phyloP scores from a whole-genome alignment of 1,284 basidiomycete species.

The Kwoniella shivajii region DNA sequence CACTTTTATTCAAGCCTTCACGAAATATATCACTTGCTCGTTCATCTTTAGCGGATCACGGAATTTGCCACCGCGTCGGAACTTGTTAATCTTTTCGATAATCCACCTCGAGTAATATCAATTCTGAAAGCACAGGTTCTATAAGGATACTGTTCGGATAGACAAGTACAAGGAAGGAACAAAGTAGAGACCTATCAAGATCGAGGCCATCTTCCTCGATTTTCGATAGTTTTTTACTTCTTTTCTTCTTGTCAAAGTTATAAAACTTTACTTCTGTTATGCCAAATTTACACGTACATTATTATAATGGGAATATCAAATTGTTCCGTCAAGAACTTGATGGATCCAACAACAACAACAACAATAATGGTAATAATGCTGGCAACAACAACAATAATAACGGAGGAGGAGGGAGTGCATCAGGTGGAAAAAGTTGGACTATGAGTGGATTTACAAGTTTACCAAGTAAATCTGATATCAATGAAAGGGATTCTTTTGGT shows the following conservation, averaged over 20 bases:
- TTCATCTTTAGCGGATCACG: neutral
- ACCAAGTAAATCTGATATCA: slow-evolving; percentile 47
- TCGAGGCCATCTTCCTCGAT: slow-evolving; percentile 45
- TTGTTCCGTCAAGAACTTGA: slow-evolving; percentile 80
- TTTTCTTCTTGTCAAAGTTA: neutral
- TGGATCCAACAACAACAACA: slow-evolving; percentile 31
- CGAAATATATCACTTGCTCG: neutral
- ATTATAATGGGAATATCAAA: slow-evolving; percentile 72
- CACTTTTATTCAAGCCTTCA: neutral
- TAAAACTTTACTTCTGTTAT: slow-evolving; percentile 35
- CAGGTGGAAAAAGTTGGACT: slow-evolving; percentile 67
- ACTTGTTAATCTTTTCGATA: neutral
- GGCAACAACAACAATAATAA: slow-evolving; percentile 36
- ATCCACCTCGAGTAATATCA: neutral
- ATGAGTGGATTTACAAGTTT: slow-evolving; percentile 58
- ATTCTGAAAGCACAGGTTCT: neutral
- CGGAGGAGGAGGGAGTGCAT: slow-evolving; percentile 48
- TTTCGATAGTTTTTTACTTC: neutral
- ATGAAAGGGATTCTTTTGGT: slow-evolving; percentile 49
- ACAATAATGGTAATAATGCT: slow-evolving; percentile 48
- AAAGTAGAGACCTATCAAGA: neutral
- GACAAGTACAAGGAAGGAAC: too few species aligned
- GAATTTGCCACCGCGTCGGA: neutral
- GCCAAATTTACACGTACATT: slow-evolving; percentile 73
- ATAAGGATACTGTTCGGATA: neutral